phyloP scores from a whole-genome alignment of 345 rosid genomes.

The Eucalyptus albens region DNA sequence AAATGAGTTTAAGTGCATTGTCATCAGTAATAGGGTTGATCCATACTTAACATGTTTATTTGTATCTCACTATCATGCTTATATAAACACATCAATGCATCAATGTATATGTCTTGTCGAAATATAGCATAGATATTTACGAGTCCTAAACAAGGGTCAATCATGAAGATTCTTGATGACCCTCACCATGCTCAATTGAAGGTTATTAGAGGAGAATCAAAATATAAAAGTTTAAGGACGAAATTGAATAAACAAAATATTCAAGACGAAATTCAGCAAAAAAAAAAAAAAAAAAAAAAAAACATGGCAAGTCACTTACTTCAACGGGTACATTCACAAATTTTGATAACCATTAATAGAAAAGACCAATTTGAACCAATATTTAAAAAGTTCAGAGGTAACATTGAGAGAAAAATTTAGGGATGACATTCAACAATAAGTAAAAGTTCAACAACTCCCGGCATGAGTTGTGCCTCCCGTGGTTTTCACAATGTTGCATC shows the following conservation, averaged over 20 bases:
- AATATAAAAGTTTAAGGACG: no score
- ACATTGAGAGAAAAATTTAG: no score
- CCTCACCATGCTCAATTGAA: background rate
- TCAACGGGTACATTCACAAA: background rate
- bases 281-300: no score
- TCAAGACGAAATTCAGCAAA: background rate
- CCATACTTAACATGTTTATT: background rate
- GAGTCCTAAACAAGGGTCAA: background rate
- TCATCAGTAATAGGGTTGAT: background rate
- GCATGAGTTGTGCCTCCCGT: background rate
- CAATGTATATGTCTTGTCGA: background rate
- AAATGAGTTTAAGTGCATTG: background rate
- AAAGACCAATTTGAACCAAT: background rate
- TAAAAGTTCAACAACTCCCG: background rate
- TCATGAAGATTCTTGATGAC: background rate
- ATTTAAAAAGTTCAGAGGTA: no score
- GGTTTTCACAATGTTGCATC: background rate
- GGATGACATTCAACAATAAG: background rate
- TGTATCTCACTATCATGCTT: background rate
- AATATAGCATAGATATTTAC: background rate
- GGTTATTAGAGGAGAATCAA: background rate
- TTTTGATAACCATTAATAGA: background rate
- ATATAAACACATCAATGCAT: fast-evolving
- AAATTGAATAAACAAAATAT: no score
- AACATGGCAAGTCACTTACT: background rate